phyloP scores from a whole-genome alignment of 495 filamentous ascomycete genomes.

The Penicillium ucsense region DNA sequence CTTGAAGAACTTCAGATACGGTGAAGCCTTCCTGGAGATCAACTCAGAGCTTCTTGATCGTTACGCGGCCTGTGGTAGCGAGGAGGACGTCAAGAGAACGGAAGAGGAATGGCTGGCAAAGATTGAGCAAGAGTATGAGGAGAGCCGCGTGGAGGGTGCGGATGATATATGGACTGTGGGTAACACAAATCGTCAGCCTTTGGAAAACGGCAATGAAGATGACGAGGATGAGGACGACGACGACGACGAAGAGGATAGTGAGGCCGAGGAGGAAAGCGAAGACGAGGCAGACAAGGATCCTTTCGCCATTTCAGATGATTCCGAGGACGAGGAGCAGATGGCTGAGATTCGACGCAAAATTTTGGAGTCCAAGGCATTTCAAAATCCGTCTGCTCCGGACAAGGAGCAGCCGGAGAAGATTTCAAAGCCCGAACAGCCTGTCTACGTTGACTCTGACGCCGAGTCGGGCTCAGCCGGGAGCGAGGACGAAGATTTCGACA shows the following conservation, averaged over 20 bases:
- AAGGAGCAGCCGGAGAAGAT: conserved; percentile 48
- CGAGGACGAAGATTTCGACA: conserved; percentile 69
- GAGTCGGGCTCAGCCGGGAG: conserved; percentile 65
- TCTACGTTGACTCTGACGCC: conserved; percentile 56
- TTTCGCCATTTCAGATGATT: conserved; percentile 66
- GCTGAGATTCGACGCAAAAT: conserved; percentile 79
- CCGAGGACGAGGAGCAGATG: conserved; percentile 82
- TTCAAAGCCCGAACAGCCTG: conserved; percentile 29
- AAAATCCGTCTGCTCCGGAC: conserved; percentile 47
- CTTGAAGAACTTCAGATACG: conserved; percentile 78
- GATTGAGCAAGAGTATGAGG: conserved; percentile 80
- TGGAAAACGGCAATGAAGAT: conserved; percentile 35
- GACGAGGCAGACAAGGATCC: conserved; percentile 50
- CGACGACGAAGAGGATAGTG: conserved; percentile 44
- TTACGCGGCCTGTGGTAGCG: conserved; percentile 74
- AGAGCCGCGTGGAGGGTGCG: conserved; percentile 53
- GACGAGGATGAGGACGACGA: conserved; percentile 39
- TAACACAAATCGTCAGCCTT: conserved; percentile 62
- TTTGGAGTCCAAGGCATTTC: conserved; percentile 75
- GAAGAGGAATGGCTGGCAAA: conserved; percentile 82
- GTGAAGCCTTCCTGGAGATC: conserved; percentile 76
- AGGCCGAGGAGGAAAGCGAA: conserved; percentile 41
- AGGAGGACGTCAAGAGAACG: conserved; percentile 78
- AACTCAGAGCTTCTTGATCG: conserved; percentile 72
- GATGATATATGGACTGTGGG: conserved; percentile 76